Evolutionary conservation across 73 alveolate genomes (phyloP), one percentile per base, ranked within the genome.

Genomic region (Tetrahymena thermophila): DNA sequence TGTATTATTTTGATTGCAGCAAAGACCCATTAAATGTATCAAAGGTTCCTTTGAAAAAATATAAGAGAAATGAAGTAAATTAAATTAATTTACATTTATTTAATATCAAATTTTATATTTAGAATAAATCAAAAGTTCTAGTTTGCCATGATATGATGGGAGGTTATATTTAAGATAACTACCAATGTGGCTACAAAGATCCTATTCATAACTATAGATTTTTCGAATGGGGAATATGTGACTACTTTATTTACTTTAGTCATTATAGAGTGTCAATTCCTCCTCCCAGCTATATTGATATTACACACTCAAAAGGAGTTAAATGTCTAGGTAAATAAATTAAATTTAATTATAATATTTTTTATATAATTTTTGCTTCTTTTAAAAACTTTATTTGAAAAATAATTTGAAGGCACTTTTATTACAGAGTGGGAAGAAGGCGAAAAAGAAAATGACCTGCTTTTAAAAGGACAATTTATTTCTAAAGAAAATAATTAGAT

Each of bases 191-290:
- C 17, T 85, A 94, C 55, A 55, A 85, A 8, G 43, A 85, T 58
- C 35, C 94, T 43, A 35, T 43, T 31, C 85, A 95, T 58, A 97
- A 97, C 31, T 97, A 97, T 85, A 94, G 99, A 56, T 97, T 97
- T 93, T 56, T 96, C 34, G 96, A 97, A 42, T 96, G 98, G 98
- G 40, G 85, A 19, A 93, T 96, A 95, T 96, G 97, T 56, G 99
- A 97, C 57, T 58, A 94, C 25, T 97, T 97, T 95, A 96, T 97
- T 6, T 97, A 94, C 95, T 97, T 97, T 71, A 97, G 98, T 23
- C 99, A 97, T 94, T 50, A 93, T 50, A 94, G 96, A n/a, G 96
- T 97, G 21, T 94, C 98, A 3, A 84, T 97, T 23, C 99, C 99
- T 25, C 97, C 98, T 34, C 96, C 97, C 0, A 93, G 97, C 8